Base-by-base conservation (phyloP, 108 stramenopile species). In the Stephanodiscus minutulus region DNA sequence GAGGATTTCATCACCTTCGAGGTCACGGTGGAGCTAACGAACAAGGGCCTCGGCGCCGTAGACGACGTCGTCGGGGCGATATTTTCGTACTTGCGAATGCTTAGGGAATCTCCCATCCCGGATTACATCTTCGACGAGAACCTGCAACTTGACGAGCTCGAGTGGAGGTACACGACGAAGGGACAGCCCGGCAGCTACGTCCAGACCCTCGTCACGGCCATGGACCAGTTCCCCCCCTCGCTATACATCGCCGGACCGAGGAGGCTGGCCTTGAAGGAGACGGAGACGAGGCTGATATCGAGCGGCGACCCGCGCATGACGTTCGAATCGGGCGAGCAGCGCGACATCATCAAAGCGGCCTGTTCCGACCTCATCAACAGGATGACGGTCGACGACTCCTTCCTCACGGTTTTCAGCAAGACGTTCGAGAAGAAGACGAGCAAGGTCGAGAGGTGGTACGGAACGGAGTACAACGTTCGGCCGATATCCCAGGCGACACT, bases 1-100 rank as follows among this genome's bases (percentile, higher is more conserved):
- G 66, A 83, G 3, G 90, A 95, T 73, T 95, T 91, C 73, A 84
- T 82, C 13, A 85, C 86, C 2, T 92, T 94, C 71, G 92, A 91
- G 46, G 81, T 95, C 7, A 87, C 83, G 15, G 85, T 95, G 2
- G 85, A 92, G 11, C 61, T 97, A 20, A 95, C 94, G 11, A 73
- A 60, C 25, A 74, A 85, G 73, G 96, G 96, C 27, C 68, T 97
- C 21, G 77, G 74, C 10, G 66, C 72, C 1, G 68, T 88, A 43
- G 86, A 93, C 54, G 73, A 83, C 44, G 86, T 97, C 25, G 68
- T 86, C 18, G 89, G 82, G 61, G 68, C 86, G 7, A 75, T 94
- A 44, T 94, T 90, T 71, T 83, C 91, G 1, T 92, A 89, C 64
- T 62, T 97, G 18, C 66, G 62, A 37, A 89, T 92, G 87, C 66